Base-by-base conservation (phyloP, 1,139 yeast genomes). In the Tardiomyces depauwii region DNA sequence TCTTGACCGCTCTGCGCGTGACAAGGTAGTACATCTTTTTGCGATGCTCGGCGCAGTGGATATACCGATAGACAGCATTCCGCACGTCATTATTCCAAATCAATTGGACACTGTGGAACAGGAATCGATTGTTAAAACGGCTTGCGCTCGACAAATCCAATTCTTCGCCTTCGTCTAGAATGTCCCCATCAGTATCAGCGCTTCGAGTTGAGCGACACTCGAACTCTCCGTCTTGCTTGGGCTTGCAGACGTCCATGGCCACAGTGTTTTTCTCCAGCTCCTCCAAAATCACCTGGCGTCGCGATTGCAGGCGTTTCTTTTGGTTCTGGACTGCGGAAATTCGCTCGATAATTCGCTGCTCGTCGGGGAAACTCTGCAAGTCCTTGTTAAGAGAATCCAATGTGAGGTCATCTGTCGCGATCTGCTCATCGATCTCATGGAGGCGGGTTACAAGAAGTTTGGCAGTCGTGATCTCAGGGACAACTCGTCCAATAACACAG, bases 51-150 rank as follows among this genome's bases (percentile, higher is more conserved):
- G 81, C 71, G 44, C 77, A 71, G 49, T 81, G 82, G 38, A 82
- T 61, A 56, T 85, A 86, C 39, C 77, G 72, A 53, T 75, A 70
- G 46, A 87, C 67, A 33, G 76, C 71, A 53, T 84, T 77, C 45
- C 94, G 70, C 12, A 82, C 70, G 7, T 68, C 61, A 50, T 83
- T 82, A 59, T 83, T 81, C 96, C 96, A 88, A 53, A 79, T 82
- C 57, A 88, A 61, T 55, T 80, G 77, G 61, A 88, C 72, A 53
- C 83, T 80, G 57, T 88, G 94, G 30, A 89, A 70, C 50, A 83
- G 79, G 59, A 84, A 89, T 45, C 93, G 69, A 59, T 91, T 89
- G 52, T 80, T 82, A 65, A 80, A 87, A 14, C 66, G 61, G 2
- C 70, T 67, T 6, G 62, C 57, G 19, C 55, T 49, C 18, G 45